Conservation (phyloP, 164 flowering plant genomes). For the Tetracentron sinense region DNA sequence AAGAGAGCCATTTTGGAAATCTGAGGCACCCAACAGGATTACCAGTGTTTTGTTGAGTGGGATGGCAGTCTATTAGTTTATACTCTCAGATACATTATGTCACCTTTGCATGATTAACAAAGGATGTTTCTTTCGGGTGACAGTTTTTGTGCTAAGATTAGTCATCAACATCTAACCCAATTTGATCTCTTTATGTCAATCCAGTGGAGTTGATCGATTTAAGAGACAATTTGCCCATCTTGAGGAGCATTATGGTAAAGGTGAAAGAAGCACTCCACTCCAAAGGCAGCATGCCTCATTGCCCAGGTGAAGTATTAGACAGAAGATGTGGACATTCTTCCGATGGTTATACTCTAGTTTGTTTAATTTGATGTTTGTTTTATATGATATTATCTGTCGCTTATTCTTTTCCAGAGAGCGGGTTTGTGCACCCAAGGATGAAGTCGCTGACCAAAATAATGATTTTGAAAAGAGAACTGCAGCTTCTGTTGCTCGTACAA, state of each 20-base stretch:
- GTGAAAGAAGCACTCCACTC: slow-evolving; percentile 51
- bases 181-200: slow-evolving; percentile 17
- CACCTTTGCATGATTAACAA: not conserved
- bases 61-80: not conserved
- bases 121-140: no score
- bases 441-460: slow-evolving; percentile 26
- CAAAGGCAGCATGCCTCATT: slow-evolving; percentile 81
- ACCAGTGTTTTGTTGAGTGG: no score
- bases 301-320: slow-evolving; percentile 58
- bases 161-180: not conserved
- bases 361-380: not conserved
- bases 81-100: not conserved
- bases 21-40: no score
- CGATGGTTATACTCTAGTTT: not conserved
- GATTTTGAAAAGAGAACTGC: slow-evolving; percentile 27
- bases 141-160: no score
- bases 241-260: slow-evolving; percentile 69
- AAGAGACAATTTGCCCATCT: slow-evolving; percentile 83
- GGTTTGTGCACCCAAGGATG: slow-evolving; percentile 45
- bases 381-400: not conserved
- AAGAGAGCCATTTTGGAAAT: no score
- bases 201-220: slow-evolving; percentile 84
- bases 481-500: slow-evolving; percentile 33
- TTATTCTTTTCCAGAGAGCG: slow-evolving; percentile 62
- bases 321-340: not conserved